These are phyloP conservation scores for Calonectria naviculata DNA, from an alignment of 2,329 filamentous ascomycete species.

Conservation along the genomic window DNA sequence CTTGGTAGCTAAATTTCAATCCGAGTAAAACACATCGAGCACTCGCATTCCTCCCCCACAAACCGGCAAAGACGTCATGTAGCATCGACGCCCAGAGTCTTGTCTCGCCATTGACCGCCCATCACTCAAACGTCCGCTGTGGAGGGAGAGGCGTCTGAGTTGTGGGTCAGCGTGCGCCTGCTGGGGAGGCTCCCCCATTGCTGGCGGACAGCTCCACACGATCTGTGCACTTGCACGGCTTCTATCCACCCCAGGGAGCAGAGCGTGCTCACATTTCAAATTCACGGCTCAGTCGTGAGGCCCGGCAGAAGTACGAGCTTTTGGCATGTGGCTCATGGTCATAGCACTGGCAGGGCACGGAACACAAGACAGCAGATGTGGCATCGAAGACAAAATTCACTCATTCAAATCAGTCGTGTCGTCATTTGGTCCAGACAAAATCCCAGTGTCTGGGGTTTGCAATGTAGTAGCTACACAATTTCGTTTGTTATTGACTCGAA, in stretches of 20 bases:
- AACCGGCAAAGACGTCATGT: conserved; percentile 4
- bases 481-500: neutral
- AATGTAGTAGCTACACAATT: conserved; percentile 12
- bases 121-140: neutral
- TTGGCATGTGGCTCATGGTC: conserved; percentile 11
- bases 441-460: conserved; percentile 7
- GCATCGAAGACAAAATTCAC: conserved; percentile 1
- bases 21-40: neutral
- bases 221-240: neutral
- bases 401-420: conserved; percentile 25
- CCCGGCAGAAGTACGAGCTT: conserved; percentile 1
- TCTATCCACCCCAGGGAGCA: neutral
- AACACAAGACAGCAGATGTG: neutral
- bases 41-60: conserved; percentile 17
- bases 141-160: neutral
- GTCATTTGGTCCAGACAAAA: conserved; percentile 20
- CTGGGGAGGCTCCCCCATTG: neutral
- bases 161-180: neutral
- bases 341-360: conserved; percentile 7
- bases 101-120: neutral
- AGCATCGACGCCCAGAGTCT: neutral
- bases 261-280: neutral
- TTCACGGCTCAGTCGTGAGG: neutral
- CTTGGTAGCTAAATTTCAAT: neutral
- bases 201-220: neutral